Conservation (phyloP, 257 asterid species). For the Ilex asprella region DNA sequence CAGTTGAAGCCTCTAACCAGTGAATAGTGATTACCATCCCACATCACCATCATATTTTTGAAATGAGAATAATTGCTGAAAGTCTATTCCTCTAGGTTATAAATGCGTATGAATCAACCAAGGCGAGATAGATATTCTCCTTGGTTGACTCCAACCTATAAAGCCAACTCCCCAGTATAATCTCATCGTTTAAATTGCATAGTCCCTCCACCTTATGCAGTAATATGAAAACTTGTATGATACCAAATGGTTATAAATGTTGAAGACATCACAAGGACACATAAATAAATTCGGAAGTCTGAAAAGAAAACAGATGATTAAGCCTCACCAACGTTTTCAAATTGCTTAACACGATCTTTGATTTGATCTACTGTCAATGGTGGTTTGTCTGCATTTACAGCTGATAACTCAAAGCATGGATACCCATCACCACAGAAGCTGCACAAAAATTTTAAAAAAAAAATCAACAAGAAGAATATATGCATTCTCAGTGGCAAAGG, state of each 20-base stretch:
- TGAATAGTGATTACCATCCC: too few relatives aligned
- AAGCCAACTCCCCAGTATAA: neutral
- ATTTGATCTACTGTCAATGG: slow-evolving; percentile 67
- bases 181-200: neutral
- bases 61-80: too few relatives aligned
- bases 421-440: slow-evolving; percentile 87
- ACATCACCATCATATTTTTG: too few relatives aligned
- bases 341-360: slow-evolving; percentile 73
- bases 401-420: slow-evolving; percentile 94
- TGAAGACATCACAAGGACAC: neutral
- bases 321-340: slow-evolving; percentile 76
- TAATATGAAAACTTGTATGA: too few relatives aligned
- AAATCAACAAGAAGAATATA: neutral
- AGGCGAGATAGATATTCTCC: neutral
- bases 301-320: neutral
- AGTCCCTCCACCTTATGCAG: neutral
- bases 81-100: too few relatives aligned
- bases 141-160: neutral
- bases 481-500: slow-evolving; percentile 11
- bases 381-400: slow-evolving; percentile 95
- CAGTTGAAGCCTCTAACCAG: too few relatives aligned
- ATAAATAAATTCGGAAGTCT: neutral
- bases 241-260: neutral
- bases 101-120: neutral
- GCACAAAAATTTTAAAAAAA: slow-evolving; percentile 18